Evolutionary conservation across 331 rosid genomes (phyloP).

Genomic region (Malus hybrid): DNA sequence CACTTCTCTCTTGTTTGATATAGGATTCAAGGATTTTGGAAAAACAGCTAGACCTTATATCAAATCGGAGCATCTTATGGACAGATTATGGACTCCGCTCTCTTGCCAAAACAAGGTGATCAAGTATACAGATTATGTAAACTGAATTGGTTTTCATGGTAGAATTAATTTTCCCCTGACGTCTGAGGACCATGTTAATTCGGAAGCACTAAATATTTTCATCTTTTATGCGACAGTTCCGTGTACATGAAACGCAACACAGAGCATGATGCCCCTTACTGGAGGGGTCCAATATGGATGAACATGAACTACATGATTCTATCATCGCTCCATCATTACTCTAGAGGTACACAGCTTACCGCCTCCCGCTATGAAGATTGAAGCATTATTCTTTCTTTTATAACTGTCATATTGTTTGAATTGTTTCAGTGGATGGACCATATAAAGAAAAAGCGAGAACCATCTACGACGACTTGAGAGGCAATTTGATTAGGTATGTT

Average conservation of each 20-base stretch:
- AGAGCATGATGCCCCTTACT: slow-evolving; percentile 83
- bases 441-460: slow-evolving; percentile 34
- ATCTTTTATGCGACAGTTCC: slow-evolving; percentile 38
- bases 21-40: slow-evolving; percentile 83
- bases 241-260: slow-evolving; percentile 89
- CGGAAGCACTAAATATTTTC: neutral
- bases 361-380: neutral
- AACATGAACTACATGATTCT: slow-evolving; percentile 91
- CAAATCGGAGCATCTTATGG: slow-evolving; percentile 76
- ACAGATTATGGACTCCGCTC: slow-evolving; percentile 92
- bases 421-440: slow-evolving; percentile 38
- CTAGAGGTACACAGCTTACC: slow-evolving; percentile 48
- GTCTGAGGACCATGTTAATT: slow-evolving; percentile 15
- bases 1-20: neutral
- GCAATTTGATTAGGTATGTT: slow-evolving; percentile 39
- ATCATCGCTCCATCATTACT: slow-evolving; percentile 81
- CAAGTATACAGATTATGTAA: neutral
- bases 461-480: slow-evolving; percentile 33
- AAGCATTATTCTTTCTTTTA: neutral
- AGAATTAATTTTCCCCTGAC: neutral
- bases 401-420: neutral
- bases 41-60: slow-evolving; percentile 83
- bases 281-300: slow-evolving; percentile 98
- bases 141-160: neutral
- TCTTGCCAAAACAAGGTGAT: slow-evolving; percentile 84